Percentiles rank a stretch among this genome's conserved stretches.
Evolutionary conservation across 768 basidiomycete genomes (phyloP).

Genomic region (Trametes gibbosa): DNA sequence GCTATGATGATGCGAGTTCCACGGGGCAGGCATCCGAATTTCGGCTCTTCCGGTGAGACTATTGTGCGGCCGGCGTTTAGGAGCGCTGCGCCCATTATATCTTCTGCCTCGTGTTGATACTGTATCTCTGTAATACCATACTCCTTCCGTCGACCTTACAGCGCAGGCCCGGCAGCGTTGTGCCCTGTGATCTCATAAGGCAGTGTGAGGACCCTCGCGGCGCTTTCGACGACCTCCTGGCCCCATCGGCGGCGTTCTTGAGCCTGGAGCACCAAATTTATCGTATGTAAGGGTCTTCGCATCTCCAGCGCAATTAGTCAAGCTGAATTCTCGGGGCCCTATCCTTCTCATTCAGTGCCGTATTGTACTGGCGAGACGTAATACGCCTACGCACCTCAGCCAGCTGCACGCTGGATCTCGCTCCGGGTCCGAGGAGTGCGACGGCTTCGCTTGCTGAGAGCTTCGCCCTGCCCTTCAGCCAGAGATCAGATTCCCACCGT

Average conservation of each 20-base stretch:
- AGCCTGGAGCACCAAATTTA: not conserved
- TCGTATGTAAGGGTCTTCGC: not conserved
- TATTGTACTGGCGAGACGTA: not conserved
- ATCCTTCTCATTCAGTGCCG: not conserved
- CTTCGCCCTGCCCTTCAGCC: not conserved
- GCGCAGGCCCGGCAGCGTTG: not conserved
- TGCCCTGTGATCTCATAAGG: not conserved
- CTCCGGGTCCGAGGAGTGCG: not conserved
- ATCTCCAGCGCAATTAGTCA: not conserved
- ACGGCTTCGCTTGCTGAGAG: not conserved
- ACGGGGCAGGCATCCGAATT: slow-evolving; percentile 14
- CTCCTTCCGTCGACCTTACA: not conserved
- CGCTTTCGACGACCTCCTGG: not conserved
- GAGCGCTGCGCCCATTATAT: not conserved
- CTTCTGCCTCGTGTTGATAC: slow-evolving; percentile 5
- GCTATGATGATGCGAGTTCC: slow-evolving; percentile 19
- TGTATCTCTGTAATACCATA: not conserved
- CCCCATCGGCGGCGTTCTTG: not conserved
- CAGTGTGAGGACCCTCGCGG: not conserved
- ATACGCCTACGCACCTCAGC: not conserved
- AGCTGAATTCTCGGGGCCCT: not conserved
- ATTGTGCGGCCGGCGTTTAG: not conserved
- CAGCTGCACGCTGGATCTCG: too few relatives aligned
- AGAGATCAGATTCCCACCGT: not conserved
- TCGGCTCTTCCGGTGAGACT: slow-evolving; percentile 8